These are phyloP conservation scores for Acacia crassicarpa DNA, from an alignment of 306 rosid genomes.

Conservation along the genomic window DNA sequence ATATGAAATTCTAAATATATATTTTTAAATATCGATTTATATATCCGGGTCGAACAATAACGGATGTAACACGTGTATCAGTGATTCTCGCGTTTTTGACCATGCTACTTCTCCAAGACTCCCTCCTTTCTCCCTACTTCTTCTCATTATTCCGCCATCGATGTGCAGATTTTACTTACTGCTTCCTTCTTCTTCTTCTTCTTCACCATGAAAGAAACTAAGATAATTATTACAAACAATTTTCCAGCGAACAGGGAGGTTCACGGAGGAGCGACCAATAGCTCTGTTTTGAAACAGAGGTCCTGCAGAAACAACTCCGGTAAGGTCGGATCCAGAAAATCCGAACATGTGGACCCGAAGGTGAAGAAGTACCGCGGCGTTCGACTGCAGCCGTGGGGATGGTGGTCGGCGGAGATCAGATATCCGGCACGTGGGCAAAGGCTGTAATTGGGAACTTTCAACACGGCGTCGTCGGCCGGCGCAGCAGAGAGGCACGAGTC, in stretches of 20 bases:
- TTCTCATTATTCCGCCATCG: not conserved
- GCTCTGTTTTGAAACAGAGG: not conserved
- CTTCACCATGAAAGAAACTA: constrained; percentile 15
- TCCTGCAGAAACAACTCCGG: not conserved
- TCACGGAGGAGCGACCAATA: not conserved
- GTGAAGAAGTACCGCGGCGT: constrained; percentile 49
- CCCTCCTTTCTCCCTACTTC: not conserved
- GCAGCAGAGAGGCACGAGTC: constrained; percentile 49
- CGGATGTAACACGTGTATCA: not conserved
- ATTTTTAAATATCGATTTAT: too few species aligned
- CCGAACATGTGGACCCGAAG: not conserved
- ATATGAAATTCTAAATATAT: too few species aligned
- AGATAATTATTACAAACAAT: constrained; percentile 35
- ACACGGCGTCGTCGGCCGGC: constrained; percentile 51
- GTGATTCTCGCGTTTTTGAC: constrained; percentile 27
- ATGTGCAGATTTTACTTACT: not conserved
- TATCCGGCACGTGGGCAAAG: constrained; percentile 39
- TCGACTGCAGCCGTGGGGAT: constrained; percentile 55
- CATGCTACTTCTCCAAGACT: not conserved
- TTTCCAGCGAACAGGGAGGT: not conserved
- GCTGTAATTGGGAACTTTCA: constrained; percentile 64
- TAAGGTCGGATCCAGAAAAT: not conserved
- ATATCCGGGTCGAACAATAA: too few species aligned
- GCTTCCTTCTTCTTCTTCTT: not conserved
- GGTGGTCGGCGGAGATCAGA: constrained; percentile 72